Evolutionary conservation across 305 asterid genomes (phyloP), one percentile per base, ranked within the genome.

Genomic region (Plantago coronopus): DNA sequence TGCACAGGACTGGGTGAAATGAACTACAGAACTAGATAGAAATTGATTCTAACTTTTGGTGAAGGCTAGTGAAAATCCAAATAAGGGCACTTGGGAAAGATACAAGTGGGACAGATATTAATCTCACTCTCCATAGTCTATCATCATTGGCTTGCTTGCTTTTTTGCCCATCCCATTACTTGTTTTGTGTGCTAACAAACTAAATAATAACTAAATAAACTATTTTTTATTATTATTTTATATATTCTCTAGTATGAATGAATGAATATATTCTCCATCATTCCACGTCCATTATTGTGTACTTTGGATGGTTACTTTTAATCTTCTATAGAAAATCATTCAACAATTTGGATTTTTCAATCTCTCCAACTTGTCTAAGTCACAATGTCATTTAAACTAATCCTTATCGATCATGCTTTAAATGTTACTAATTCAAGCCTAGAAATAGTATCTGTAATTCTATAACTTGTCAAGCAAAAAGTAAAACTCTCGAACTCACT

Each of bases 351-450:
- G 55, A 23, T 11, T 19, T 40, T 43, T 23, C 42, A 17, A 13
- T 59, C 7, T 7, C 57, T 45, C 49, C 65, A 67, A 71, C 65
- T 76, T 75, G 74, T 65, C 71, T 64, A 69, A 69, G 64, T 56
- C 73, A 57, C 66, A 80, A 74, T 76, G 80, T 79, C 75, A 74
- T n/a, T n/a, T n/a, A n/a, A n/a, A n/a, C n/a, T n/a, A n/a, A n/a
- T n/a, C n/a, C n/a, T n/a, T n/a, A n/a, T n/a, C n/a, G n/a, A n/a
- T n/a, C n/a, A n/a, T n/a, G 34, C 34, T 27, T 27, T 27, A 27
- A 8, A 27, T 27, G 3, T 27, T 27, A 27, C 34, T n/a, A n/a
- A n/a, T n/a, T n/a, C n/a, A n/a, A n/a, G n/a, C n/a, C n/a, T n/a
- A n/a, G n/a, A n/a, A n/a, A n/a, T n/a, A n/a, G n/a, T n/a, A n/a